Conservation (phyloP, 2,329 filamentous ascomycete genomes). For the Neobulgaria alba region DNA sequence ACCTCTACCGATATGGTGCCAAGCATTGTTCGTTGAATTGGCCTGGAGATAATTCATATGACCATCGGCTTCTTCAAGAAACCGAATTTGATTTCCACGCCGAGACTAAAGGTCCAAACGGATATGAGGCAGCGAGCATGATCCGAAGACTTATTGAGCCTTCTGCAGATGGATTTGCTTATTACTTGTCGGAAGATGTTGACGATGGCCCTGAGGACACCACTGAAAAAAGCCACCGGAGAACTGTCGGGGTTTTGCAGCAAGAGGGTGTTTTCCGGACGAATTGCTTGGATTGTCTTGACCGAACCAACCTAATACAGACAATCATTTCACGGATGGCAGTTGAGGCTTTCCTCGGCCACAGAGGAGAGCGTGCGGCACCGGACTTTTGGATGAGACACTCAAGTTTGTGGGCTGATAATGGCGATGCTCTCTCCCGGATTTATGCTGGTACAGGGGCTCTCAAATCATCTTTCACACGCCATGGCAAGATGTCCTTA, state of each 20-base stretch:
- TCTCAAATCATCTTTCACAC: constrained; percentile 89
- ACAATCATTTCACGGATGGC: constrained; percentile 94
- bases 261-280: constrained; percentile 95
- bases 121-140: constrained; percentile 83
- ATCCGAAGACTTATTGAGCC: constrained; percentile 71
- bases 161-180: constrained; percentile 84
- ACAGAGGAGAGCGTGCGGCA: constrained; percentile 58
- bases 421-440: constrained; percentile 85
- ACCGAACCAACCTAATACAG: constrained; percentile 92
- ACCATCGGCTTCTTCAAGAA: constrained; percentile 66
- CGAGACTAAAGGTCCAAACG: constrained; percentile 75
- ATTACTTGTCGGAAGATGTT: constrained; percentile 72
- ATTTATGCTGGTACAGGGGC: constrained; percentile 97
- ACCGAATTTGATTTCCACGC: constrained; percentile 97
- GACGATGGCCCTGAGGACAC: constrained; percentile 33
- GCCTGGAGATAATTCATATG: constrained; percentile 45
- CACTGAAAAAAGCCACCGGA: constrained; percentile 30
- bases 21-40: constrained; percentile 63
- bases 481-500: constrained; percentile 90
- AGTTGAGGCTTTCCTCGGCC: constrained; percentile 71
- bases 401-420: constrained; percentile 92
- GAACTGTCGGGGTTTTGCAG: constrained; percentile 64
- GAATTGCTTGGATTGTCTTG: constrained; percentile 92
- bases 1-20: constrained; percentile 72
- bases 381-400: constrained; percentile 89